These are phyloP conservation scores for Achaetomium macrosporum DNA, from an alignment of 2,329 filamentous ascomycete genomes.

Conservation along the genomic window DNA sequence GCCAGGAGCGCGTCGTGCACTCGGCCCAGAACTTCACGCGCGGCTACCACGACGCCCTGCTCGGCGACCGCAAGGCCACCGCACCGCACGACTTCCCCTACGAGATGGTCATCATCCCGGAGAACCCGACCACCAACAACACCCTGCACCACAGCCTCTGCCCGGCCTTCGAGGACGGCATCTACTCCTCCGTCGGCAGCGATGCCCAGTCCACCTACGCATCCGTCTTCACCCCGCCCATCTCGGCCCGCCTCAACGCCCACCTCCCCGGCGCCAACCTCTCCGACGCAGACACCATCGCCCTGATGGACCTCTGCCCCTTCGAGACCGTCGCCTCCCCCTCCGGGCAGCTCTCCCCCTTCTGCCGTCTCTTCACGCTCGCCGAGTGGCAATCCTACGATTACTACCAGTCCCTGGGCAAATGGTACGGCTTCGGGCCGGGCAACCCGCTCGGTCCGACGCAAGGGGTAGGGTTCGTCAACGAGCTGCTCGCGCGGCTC, in stretches of 20 bases:
- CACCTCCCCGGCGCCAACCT: slow-evolving; percentile 65
- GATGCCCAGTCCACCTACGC: slow-evolving; percentile 53
- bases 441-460: slow-evolving; percentile 76
- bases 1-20: slow-evolving; percentile 35
- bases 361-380: slow-evolving; percentile 69
- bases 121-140: slow-evolving; percentile 65
- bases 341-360: slow-evolving; percentile 54
- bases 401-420: slow-evolving; percentile 73
- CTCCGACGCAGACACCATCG: slow-evolving; percentile 55
- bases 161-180: slow-evolving; percentile 59
- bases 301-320: slow-evolving; percentile 83
- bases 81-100: slow-evolving; percentile 41
- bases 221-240: slow-evolving; percentile 58
- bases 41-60: slow-evolving; percentile 61
- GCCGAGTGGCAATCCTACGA: slow-evolving; percentile 74
- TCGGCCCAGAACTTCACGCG: slow-evolving; percentile 71
- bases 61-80: slow-evolving; percentile 32
- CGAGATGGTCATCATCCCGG: slow-evolving; percentile 62
- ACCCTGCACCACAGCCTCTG: slow-evolving; percentile 73
- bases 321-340: slow-evolving; percentile 66
- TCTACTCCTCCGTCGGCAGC: slow-evolving; percentile 41
- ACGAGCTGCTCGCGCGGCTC: slow-evolving; percentile 79
- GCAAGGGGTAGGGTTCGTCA: slow-evolving; percentile 81
- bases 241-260: slow-evolving; percentile 63
- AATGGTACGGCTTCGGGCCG: slow-evolving; percentile 75